Conservation (phyloP, 2,329 filamentous ascomycete genomes). For the Aspergillus flavus region DNA sequence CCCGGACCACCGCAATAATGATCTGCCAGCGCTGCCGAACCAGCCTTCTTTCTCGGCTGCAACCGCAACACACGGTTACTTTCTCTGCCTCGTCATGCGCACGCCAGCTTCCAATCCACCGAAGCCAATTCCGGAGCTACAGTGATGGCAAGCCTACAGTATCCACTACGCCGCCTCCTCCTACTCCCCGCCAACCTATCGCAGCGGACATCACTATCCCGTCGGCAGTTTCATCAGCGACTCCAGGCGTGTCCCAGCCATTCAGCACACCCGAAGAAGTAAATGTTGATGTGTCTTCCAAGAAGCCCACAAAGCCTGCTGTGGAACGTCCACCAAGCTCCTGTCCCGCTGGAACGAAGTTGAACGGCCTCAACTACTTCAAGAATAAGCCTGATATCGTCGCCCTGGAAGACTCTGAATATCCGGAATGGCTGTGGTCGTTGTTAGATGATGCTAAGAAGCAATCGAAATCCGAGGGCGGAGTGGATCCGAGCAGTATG, state of each 20-base stretch:
- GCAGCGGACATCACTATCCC: constrained; percentile 35
- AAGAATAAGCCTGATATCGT: constrained; percentile 50
- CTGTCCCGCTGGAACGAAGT: constrained; percentile 41
- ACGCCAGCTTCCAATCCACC: constrained; percentile 33
- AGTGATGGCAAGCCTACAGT: constrained; percentile 35
- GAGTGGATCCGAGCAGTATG: constrained; percentile 46
- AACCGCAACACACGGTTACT: constrained; percentile 32
- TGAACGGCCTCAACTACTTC: constrained; percentile 49
- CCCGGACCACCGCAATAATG: constrained; percentile 29
- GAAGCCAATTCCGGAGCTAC: constrained; percentile 35
- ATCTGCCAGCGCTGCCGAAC: constrained; percentile 47
- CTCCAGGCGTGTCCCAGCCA: constrained; percentile 44
- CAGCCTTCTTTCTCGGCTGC: constrained; percentile 42
- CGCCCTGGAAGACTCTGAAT: constrained; percentile 50
- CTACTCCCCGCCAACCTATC: constrained; percentile 36
- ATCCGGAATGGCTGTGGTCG: constrained; percentile 52
- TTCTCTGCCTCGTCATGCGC: constrained; percentile 31
- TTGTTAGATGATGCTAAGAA: constrained; percentile 43
- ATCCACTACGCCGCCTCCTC: constrained; percentile 33
- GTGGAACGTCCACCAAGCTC: constrained; percentile 39
- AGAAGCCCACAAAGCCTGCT: constrained; percentile 30
- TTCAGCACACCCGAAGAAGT: constrained; percentile 41
- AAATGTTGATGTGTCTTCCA: constrained; percentile 30
- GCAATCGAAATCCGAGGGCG: constrained; percentile 33
- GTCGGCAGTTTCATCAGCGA: constrained; percentile 42